phyloP scores from a whole-genome alignment of 805 yeast genomes.

The Candida ficus region DNA sequence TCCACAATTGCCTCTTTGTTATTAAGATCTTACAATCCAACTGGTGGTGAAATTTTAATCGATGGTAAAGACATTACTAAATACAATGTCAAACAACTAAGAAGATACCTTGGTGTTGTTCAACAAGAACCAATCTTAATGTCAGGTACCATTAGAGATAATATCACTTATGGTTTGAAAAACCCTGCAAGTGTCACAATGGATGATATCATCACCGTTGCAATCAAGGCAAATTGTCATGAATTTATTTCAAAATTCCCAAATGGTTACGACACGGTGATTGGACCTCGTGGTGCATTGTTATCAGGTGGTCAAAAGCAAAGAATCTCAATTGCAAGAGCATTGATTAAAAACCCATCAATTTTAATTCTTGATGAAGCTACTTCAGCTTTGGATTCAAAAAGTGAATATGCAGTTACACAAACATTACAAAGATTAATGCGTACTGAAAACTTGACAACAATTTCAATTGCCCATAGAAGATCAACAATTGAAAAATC shows the following conservation, averaged over 20 bases:
- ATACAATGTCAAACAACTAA: slow-evolving; percentile 45
- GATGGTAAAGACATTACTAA: slow-evolving; percentile 47
- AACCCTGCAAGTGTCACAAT: slow-evolving; percentile 41
- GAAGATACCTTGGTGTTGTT: slow-evolving; percentile 64
- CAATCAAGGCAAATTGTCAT: slow-evolving; percentile 50
- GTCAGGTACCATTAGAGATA: slow-evolving; percentile 78
- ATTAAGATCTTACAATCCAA: slow-evolving; percentile 47
- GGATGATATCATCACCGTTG: slow-evolving; percentile 39
- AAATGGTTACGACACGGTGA: slow-evolving; percentile 55
- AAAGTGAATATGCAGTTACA: slow-evolving; percentile 72
- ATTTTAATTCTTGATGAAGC: slow-evolving; percentile 79
- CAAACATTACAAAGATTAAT: slow-evolving; percentile 64
- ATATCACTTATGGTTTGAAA: slow-evolving; percentile 61
- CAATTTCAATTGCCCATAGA: slow-evolving; percentile 91
- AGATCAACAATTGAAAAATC: slow-evolving; percentile 86
- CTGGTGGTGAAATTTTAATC: slow-evolving; percentile 42
- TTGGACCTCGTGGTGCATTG: slow-evolving; percentile 62
- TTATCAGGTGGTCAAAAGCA: slow-evolving; percentile 95
- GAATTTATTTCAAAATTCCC: slow-evolving; percentile 58
- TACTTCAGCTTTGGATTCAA: slow-evolving; percentile 80
- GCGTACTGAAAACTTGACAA: slow-evolving; percentile 58
- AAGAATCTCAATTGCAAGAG: slow-evolving; percentile 82
- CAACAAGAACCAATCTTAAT: slow-evolving; percentile 74
- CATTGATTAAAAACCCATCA: slow-evolving; percentile 69
- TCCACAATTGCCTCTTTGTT: slow-evolving; percentile 68